Conservation (phyloP, 495 filamentous ascomycete species). For the Aspergillus sclerotioniger region DNA sequence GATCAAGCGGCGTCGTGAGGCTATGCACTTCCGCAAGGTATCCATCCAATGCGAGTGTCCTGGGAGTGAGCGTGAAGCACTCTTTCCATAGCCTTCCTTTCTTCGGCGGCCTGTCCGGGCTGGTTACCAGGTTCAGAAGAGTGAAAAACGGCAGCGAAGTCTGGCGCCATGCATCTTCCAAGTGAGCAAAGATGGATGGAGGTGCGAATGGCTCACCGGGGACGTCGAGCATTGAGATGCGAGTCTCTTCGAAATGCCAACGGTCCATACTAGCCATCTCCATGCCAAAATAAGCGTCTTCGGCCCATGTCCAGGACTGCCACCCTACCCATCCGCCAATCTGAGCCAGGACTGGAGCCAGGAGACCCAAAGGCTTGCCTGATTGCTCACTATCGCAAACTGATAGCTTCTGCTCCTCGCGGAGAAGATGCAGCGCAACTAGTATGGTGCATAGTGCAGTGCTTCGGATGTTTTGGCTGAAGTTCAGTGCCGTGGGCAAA, state of each 20-base stretch:
- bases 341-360: slow-evolving; percentile 74
- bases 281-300: slow-evolving; percentile 62
- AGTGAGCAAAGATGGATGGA: slow-evolving; percentile 67
- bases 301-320: slow-evolving; percentile 60
- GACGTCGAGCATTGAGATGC: slow-evolving; percentile 44
- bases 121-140: slow-evolving; percentile 55
- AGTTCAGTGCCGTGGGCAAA: slow-evolving; percentile 58
- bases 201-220: slow-evolving; percentile 61
- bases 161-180: slow-evolving; percentile 47
- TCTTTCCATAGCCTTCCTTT: slow-evolving; percentile 42
- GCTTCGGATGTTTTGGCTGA: slow-evolving; percentile 52
- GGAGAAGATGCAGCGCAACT: slow-evolving; percentile 75
- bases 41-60: slow-evolving; percentile 62
- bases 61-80: slow-evolving; percentile 56
- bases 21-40: slow-evolving; percentile 46
- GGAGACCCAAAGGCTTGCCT: slow-evolving; percentile 47
- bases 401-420: slow-evolving; percentile 86
- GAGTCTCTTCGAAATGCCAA: slow-evolving; percentile 60
- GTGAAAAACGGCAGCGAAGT: slow-evolving; percentile 53
- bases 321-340: slow-evolving; percentile 84
- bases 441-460: slow-evolving; percentile 66
- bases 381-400: slow-evolving; percentile 57
- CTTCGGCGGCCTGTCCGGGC: slow-evolving; percentile 34
- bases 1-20: slow-evolving; percentile 32
- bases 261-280: slow-evolving; percentile 61